phyloP scores from a whole-genome alignment of 768 basidiomycete genomes.

The Mycena crocata region DNA sequence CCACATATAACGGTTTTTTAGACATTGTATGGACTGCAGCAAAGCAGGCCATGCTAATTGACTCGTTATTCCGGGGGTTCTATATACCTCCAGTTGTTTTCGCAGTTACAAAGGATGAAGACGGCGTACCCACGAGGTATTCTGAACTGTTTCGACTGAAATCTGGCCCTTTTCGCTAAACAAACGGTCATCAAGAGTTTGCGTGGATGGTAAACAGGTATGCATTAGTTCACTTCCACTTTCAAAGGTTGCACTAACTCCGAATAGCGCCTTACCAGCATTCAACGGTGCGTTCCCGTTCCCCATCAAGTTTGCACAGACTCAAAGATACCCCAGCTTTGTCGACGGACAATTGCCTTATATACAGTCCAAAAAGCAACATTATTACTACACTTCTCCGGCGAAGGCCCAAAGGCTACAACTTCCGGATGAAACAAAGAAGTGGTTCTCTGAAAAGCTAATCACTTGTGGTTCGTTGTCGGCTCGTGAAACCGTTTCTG shows the following conservation, averaged over 20 bases:
- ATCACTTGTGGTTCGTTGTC: conserved; percentile 75
- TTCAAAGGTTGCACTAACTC: not conserved
- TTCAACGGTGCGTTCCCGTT: conserved; percentile 23
- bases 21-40: conserved; percentile 82
- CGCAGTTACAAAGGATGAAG: conserved; percentile 64
- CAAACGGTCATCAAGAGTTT: conserved; percentile 45
- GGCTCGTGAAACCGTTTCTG: not conserved
- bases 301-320: not conserved
- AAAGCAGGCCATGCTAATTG: conserved; percentile 79
- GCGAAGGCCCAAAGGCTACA: conserved; percentile 59
- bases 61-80: conserved; percentile 82
- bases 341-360: conserved; percentile 74
- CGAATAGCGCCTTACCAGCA: conserved; percentile 68
- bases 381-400: conserved; percentile 70
- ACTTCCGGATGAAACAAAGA: conserved; percentile 65
- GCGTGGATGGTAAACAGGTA: conserved; percentile 89
- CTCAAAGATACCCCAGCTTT: conserved; percentile 52
- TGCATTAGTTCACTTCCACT: conserved; percentile 36
- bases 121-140: conserved; percentile 49
- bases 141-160: not conserved
- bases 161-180: not conserved
- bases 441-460: conserved; percentile 62
- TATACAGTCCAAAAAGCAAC: conserved; percentile 59
- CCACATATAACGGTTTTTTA: conserved; percentile 44
- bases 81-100: conserved; percentile 87